phyloP scores from a whole-genome alignment of 1,284 basidiomycete species.

The Leccinum fuscescens region DNA sequence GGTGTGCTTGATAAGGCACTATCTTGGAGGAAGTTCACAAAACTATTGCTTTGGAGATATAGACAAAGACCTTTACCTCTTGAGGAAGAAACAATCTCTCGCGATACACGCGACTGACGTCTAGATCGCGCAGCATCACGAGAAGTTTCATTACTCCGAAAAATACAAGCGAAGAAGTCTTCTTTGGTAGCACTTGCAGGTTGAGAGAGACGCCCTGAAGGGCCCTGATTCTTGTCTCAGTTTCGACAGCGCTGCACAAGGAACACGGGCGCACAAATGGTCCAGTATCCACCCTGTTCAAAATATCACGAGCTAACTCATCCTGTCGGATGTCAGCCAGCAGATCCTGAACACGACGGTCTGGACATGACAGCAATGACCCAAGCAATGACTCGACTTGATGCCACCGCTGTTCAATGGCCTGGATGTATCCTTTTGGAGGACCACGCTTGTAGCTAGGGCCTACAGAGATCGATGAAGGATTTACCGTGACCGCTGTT shows the following conservation, averaged over 20 bases:
- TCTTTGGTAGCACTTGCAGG: conserved; percentile 55
- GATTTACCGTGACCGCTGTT: neutral
- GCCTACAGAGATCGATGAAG: conserved; percentile 40
- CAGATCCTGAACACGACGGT: conserved; percentile 66
- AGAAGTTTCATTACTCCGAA: conserved; percentile 54
- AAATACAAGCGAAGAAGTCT: conserved; percentile 70
- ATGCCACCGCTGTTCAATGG: conserved; percentile 86
- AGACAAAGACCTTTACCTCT: conserved; percentile 43
- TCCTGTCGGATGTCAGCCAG: conserved; percentile 70
- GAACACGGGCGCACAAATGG: conserved; percentile 54
- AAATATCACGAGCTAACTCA: conserved; percentile 67
- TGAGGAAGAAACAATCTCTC: conserved; percentile 70
- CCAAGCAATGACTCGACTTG: conserved; percentile 85
- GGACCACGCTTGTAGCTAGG: conserved; percentile 84
- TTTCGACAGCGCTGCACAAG: conserved; percentile 1
- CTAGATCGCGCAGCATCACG: conserved; percentile 64
- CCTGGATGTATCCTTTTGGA: conserved; percentile 87
- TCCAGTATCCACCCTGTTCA: conserved; percentile 69
- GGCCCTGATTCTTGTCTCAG: conserved; percentile 48
- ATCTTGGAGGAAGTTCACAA: conserved; percentile 40
- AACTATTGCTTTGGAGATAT: conserved; percentile 3
- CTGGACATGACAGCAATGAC: conserved; percentile 70
- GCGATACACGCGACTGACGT: conserved; percentile 69
- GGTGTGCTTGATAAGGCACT: conserved; percentile 59
- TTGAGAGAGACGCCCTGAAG: conserved; percentile 54